phyloP scores from a whole-genome alignment of 176 grass and related monocot species.

The Rhynchospora breviuscula region DNA sequence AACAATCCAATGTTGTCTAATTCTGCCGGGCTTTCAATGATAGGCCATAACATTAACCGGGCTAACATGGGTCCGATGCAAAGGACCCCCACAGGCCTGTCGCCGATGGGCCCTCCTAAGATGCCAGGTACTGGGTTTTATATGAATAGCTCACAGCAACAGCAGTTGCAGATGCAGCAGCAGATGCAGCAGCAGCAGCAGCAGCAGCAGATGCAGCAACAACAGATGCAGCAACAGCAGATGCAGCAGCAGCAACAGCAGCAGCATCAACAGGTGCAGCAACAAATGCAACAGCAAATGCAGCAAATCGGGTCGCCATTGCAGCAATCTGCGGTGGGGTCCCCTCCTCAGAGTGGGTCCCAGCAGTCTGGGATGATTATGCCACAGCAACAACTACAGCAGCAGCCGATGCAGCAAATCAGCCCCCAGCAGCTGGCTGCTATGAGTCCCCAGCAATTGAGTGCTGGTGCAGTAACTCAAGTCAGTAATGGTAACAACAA shows the following conservation, averaged over 20 bases:
- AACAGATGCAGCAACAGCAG: conserved; percentile 19
- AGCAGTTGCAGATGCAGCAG: conserved; percentile 23
- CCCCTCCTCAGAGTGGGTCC: conserved; percentile 49
- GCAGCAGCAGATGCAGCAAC: conserved; percentile 40
- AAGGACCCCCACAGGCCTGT: conserved; percentile 41
- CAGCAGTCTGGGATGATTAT: conserved; percentile 56
- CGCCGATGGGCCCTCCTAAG: conserved; percentile 90
- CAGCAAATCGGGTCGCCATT: conserved; percentile 38
- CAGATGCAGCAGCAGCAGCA: conserved; percentile 24
- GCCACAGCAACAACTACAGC: conserved; percentile 74
- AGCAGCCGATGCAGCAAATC: conserved; percentile 56
- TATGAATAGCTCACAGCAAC: conserved; percentile 58
- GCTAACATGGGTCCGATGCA: conserved; percentile 54
- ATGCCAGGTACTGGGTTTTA: conserved; percentile 61
- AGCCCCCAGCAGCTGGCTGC: conserved; percentile 42
- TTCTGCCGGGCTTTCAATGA: conserved; percentile 60
- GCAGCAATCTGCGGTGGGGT: conserved; percentile 51
- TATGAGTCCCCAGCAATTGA: conserved; percentile 79
- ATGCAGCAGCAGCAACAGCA: too few relatives aligned
- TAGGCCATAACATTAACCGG: conserved; percentile 59
- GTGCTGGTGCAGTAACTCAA: conserved; percentile 64
- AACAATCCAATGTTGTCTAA: conserved; percentile 60
- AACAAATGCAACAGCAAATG: conserved; percentile 31
- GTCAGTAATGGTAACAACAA: conserved; percentile 36
- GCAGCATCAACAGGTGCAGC: background rate